Evolutionary conservation across 495 filamentous ascomycete genomes (phyloP), one percentile per base, ranked within the genome.

Genomic region (Tirmania nivea): DNA sequence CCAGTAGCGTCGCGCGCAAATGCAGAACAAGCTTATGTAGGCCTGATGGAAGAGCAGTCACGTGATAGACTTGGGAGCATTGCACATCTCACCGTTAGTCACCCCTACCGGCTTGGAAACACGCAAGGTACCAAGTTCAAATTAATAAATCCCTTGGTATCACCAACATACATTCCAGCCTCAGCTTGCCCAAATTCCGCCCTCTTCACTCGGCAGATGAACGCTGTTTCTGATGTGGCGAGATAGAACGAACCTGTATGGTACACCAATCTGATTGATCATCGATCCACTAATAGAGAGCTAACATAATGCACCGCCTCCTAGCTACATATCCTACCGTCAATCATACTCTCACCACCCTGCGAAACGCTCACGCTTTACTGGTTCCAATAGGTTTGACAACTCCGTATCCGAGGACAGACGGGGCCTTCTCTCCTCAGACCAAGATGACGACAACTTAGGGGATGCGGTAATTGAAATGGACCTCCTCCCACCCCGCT

Each of bases 391-490:
- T 45, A 71, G 74, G 65, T 86, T 86, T 76, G 82, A 81, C 70
- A 86, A 84, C 71, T 73, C 78, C 62, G 79, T 73, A 53, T 66
- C 65, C 14, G 61, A 84, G 60, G 88, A 96, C 70, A 81, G 85
- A 59, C 81, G 83, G 51, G 84, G 88, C 17, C 81, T 97, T 56
- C 81, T 96, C 65, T 83, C 87, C 55, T 69, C 75, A 9, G 79
- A 75, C 56, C 81, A 75, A 48, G 83, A 83, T 66, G 83, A 87
- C 49, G 78, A 83, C 63, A 57, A 57, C 36, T 56, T 55, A 54
- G 89, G 87, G 57, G 90, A 96, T 66, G 83, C 85, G 16, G 78
- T 97, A 51, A 97, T 97, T 58, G 90, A 97, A 71, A 96, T 97
- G 90, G 89, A 95, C 68, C 71, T 94, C 11, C 74, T 97, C 10